Conservation (phyloP, 768 basidiomycete species). For the Tephrocybe rancida region DNA sequence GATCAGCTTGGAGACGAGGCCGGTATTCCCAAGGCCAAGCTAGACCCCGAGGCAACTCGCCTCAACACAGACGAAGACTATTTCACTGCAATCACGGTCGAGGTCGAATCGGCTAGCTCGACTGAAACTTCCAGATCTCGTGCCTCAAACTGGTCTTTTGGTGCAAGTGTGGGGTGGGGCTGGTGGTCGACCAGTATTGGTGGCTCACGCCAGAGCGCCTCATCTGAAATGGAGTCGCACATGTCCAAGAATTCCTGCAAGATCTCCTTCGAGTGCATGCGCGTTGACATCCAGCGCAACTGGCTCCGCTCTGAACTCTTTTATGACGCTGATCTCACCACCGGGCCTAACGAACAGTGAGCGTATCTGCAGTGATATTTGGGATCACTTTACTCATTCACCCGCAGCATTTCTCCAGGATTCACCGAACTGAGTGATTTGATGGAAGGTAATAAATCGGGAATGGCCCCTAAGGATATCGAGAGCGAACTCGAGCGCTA, state of each 20-base stretch:
- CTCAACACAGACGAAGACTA: neutral
- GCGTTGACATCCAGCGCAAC: slow-evolving; percentile 3
- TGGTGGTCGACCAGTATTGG: neutral
- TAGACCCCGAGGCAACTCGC: neutral
- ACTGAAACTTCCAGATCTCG: neutral
- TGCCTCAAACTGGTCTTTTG: neutral
- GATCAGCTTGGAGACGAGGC: neutral
- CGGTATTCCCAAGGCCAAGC: neutral
- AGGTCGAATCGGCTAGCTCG: neutral
- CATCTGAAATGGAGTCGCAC: neutral
- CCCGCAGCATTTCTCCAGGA: neutral
- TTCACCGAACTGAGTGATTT: neutral
- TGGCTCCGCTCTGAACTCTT: slow-evolving; percentile 9
- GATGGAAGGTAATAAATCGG: neutral
- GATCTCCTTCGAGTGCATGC: slow-evolving; percentile 9
- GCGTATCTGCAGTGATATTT: neutral
- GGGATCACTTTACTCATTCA: no score
- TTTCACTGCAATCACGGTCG: slow-evolving; percentile 5
- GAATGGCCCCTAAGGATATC: neutral
- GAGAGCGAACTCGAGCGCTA: neutral
- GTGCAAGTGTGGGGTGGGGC: slow-evolving; percentile 2
- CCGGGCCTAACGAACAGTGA: neutral
- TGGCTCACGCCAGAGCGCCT: neutral
- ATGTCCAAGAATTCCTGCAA: slow-evolving; percentile 10
- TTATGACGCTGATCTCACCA: slow-evolving; percentile 3